These are phyloP conservation scores for Periconia digitata DNA, from an alignment of 2,329 filamentous ascomycete species.

Conservation along the genomic window DNA sequence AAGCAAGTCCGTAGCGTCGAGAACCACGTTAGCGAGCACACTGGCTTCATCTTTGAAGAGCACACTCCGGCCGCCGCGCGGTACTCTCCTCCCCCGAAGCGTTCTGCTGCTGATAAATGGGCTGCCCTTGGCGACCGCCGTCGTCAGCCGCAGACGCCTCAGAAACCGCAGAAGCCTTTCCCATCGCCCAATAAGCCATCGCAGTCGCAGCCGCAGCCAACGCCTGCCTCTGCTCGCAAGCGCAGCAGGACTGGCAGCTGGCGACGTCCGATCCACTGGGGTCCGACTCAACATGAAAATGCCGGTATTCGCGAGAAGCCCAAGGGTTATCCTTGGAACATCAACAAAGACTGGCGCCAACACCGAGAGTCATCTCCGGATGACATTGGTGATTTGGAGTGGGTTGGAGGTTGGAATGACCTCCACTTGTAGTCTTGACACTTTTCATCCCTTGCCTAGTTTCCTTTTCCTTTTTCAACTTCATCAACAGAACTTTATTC, in stretches of 20 bases:
- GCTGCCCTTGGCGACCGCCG: conserved; percentile 81
- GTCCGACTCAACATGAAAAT: conserved; percentile 39
- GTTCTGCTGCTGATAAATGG: conserved; percentile 78
- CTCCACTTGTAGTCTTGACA: conserved; percentile 61
- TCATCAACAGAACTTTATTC: conserved; percentile 15
- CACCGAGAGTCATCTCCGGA: conserved; percentile 48
- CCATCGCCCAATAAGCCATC: conserved; percentile 29
- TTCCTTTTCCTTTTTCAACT: conserved; percentile 22
- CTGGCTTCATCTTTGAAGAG: conserved; percentile 75
- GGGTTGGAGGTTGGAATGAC: conserved; percentile 89
- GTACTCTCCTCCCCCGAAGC: conserved; percentile 69
- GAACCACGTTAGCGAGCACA: conserved; percentile 66
- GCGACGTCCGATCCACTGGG: conserved; percentile 39
- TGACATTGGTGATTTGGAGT: conserved; percentile 82
- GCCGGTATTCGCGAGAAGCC: conserved; percentile 38
- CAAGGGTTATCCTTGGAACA: conserved; percentile 43
- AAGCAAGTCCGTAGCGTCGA: conserved; percentile 47
- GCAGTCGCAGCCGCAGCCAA: conserved; percentile 33
- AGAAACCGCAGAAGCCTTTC: conserved; percentile 45
- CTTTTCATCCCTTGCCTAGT: conserved; percentile 39
- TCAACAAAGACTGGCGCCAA: conserved; percentile 54
- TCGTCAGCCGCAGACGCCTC: conserved; percentile 51
- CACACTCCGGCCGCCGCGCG: conserved; percentile 48
- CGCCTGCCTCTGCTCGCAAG: conserved; percentile 40
- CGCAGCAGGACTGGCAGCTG: conserved; percentile 43